Conservation (phyloP, 1,284 basidiomycete genomes). For the Malassezia vespertilionis region DNA sequence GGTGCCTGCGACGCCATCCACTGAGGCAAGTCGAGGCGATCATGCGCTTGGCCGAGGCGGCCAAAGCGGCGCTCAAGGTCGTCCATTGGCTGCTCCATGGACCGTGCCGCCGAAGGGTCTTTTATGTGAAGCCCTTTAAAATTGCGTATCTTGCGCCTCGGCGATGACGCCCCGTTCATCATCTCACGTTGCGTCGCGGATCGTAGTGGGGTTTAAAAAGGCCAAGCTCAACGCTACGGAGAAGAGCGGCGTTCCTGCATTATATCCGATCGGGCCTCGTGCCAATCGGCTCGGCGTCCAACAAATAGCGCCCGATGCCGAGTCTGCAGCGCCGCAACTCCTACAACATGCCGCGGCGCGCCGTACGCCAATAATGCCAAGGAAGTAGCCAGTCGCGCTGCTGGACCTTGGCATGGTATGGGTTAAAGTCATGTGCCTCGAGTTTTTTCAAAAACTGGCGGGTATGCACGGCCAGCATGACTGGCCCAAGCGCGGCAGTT, state of each 20-base stretch:
- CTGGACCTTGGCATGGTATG: conserved; percentile 62
- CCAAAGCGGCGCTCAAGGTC: background rate
- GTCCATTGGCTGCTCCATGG: background rate
- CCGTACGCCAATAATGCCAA: conserved; percentile 70
- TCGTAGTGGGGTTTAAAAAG: too few relatives aligned
- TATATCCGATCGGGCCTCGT: too few relatives aligned
- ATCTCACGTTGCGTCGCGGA: too few relatives aligned
- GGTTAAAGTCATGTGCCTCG: conserved; percentile 70
- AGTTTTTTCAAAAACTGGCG: conserved; percentile 62
- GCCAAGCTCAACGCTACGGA: background rate
- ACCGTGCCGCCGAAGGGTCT: background rate
- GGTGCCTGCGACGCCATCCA: too few relatives aligned
- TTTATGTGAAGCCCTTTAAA: conserved; percentile 42
- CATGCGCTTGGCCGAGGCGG: too few relatives aligned
- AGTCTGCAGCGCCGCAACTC: too few relatives aligned
- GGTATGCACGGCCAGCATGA: conserved; percentile 65
- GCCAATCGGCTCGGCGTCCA: too few relatives aligned
- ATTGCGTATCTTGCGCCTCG: conserved; percentile 41
- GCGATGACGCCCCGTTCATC: conserved; percentile 1
- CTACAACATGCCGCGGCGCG: conserved; percentile 48
- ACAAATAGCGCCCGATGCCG: too few relatives aligned
- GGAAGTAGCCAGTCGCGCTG: conserved; percentile 72
- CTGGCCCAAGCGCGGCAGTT: conserved; percentile 60
- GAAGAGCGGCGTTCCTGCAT: background rate
- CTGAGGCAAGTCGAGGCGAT: background rate